A percentile compares a stretch with the other conserved stretches of the same genome.
phyloP scores from a whole-genome alignment of 495 filamentous ascomycete species.

The Venustampulla echinocandica region DNA sequence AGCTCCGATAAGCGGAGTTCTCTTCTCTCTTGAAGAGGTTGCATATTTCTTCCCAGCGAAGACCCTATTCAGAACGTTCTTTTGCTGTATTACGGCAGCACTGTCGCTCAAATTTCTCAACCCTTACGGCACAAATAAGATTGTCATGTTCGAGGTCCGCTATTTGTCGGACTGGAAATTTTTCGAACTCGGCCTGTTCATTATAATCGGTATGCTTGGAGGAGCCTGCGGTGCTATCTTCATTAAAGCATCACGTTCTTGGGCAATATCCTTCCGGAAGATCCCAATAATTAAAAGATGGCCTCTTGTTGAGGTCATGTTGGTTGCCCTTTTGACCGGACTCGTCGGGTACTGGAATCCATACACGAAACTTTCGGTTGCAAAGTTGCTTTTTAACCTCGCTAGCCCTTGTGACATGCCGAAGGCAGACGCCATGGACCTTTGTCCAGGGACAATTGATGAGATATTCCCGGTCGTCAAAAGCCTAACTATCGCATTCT shows the following conservation, averaged over 20 bases:
- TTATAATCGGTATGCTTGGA: conserved; percentile 75
- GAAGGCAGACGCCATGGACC: conserved; percentile 55
- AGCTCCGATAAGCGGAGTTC: conserved; percentile 83
- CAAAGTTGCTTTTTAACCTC: conserved; percentile 83
- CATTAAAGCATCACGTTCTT: conserved; percentile 87
- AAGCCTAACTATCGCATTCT: conserved; percentile 66
- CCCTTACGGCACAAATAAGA: conserved; percentile 91
- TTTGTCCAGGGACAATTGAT: conserved; percentile 65
- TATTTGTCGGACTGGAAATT: conserved; percentile 91
- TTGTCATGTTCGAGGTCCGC: conserved; percentile 90
- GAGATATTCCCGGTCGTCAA: conserved; percentile 65
- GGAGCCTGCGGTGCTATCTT: conserved; percentile 83
- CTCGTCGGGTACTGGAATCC: conserved; percentile 87
- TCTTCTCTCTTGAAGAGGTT: conserved; percentile 93
- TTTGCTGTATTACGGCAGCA: conserved; percentile 90
- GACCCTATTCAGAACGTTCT: conserved; percentile 95
- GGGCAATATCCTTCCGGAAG: conserved; percentile 82
- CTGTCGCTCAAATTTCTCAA: conserved; percentile 89
- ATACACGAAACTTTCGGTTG: conserved; percentile 80
- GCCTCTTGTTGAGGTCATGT: conserved; percentile 77
- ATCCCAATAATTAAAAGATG: conserved; percentile 71
- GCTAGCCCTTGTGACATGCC: conserved; percentile 67
- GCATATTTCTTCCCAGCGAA: conserved; percentile 98
- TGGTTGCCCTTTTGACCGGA: conserved; percentile 82
- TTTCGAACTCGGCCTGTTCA: conserved; percentile 82